Evolutionary conservation across 1,284 basidiomycete genomes (phyloP).

Genomic region (Cryptococcus hybrid): DNA sequence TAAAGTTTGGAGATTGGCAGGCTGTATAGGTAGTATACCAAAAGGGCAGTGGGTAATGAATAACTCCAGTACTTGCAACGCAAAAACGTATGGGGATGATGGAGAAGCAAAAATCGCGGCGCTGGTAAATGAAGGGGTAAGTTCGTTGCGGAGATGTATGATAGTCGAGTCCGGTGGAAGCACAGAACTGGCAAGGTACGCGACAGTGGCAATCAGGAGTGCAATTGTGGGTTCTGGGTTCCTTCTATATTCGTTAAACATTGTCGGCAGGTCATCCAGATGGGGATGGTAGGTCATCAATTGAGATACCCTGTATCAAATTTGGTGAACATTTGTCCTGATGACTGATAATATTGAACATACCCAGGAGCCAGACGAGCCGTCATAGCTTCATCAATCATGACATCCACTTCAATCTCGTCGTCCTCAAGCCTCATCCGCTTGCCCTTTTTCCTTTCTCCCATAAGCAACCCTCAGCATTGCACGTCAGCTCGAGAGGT

Average conservation of each 20-base stretch:
- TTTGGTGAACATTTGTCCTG: not conserved
- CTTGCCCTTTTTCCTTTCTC: conserved; percentile 12
- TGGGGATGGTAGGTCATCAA: conserved; percentile 41
- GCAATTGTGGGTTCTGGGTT: conserved; percentile 10
- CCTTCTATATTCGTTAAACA: conserved; percentile 18
- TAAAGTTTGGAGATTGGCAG: conserved; percentile 24
- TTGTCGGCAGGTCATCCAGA: conserved; percentile 27
- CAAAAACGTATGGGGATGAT: conserved; percentile 22
- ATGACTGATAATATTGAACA: conserved; percentile 6
- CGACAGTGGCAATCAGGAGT: conserved; percentile 26
- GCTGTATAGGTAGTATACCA: conserved; percentile 35
- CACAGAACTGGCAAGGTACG: conserved; percentile 32
- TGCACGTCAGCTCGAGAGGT: conserved; percentile 33
- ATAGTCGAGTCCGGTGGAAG: conserved; percentile 16
- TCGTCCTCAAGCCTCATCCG: conserved; percentile 15
- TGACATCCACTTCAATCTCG: conserved; percentile 27
- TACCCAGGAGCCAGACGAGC: conserved; percentile 28
- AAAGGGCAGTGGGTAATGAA: conserved; percentile 35
- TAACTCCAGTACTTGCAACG: conserved; percentile 38
- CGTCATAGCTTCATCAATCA: conserved; percentile 24
- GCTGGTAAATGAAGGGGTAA: conserved; percentile 16
- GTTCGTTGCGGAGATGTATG: conserved; percentile 15
- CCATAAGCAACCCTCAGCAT: conserved; percentile 39
- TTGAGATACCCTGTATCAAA: conserved; percentile 21
- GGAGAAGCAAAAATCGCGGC: conserved; percentile 30